phyloP scores from a whole-genome alignment of 2,329 filamentous ascomycete species.

The Aspergillus brasiliensis region DNA sequence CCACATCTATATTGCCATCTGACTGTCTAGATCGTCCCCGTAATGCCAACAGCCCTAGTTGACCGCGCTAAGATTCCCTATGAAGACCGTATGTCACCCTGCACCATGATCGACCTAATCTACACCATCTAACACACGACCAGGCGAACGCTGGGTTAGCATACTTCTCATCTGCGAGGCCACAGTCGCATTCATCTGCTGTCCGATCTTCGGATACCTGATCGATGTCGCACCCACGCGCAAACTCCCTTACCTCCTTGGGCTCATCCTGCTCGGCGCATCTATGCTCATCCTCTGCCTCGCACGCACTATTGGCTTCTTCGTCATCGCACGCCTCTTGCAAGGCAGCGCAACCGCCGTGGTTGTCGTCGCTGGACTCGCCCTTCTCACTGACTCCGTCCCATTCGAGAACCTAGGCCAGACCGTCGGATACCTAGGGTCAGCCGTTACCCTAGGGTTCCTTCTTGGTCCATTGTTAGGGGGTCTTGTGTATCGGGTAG shows the following conservation, averaged over 20 bases:
- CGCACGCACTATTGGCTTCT: constrained; percentile 50
- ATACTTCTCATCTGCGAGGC: constrained; percentile 34
- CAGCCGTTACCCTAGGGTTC: constrained; percentile 60
- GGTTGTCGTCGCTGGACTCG: constrained; percentile 62
- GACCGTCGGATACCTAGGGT: constrained; percentile 59
- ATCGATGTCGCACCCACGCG: constrained; percentile 43
- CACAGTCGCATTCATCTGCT: constrained; percentile 29
- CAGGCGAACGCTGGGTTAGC: constrained; percentile 34
- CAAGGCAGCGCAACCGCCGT: constrained; percentile 61
- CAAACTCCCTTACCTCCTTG: constrained; percentile 60
- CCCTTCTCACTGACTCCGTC: constrained; percentile 62
- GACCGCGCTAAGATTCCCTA: constrained; percentile 28
- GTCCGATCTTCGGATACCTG: constrained; percentile 32
- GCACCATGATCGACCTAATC: not conserved
- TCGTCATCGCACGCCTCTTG: constrained; percentile 56
- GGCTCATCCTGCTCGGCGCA: constrained; percentile 54
- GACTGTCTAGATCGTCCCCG: constrained; percentile 30
- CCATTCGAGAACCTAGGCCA: constrained; percentile 60
- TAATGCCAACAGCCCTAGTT: constrained; percentile 31
- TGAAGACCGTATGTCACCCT: constrained; percentile 25
- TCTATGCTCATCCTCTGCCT: constrained; percentile 60
- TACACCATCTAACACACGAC: not conserved
- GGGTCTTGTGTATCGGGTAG: constrained; percentile 61
- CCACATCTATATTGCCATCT: not conserved
- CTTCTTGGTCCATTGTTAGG: constrained; percentile 61